Evolutionary conservation across 2,329 filamentous ascomycete genomes (phyloP).

Genomic region (Fusarium secorum): DNA sequence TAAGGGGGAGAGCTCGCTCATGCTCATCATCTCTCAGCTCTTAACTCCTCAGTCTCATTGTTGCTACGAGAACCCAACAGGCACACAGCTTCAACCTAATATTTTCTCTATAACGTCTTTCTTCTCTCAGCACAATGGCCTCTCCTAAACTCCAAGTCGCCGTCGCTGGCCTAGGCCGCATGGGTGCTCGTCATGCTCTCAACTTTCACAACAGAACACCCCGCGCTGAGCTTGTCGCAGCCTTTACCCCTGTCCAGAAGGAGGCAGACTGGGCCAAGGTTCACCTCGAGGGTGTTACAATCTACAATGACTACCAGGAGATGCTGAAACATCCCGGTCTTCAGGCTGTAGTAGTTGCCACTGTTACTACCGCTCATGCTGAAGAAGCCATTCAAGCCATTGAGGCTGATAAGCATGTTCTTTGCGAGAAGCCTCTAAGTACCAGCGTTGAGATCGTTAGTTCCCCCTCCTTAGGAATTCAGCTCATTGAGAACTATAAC

Average conservation of each 20-base stretch:
- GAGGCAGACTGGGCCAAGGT: conserved; percentile 38
- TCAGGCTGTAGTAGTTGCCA: conserved; percentile 39
- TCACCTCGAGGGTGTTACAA: conserved; percentile 35
- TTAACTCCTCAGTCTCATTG: neutral
- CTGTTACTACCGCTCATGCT: conserved; percentile 39
- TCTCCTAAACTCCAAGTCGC: conserved; percentile 38
- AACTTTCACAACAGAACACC: conserved; percentile 40
- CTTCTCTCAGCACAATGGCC: conserved; percentile 21
- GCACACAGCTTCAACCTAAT: neutral
- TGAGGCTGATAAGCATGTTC: conserved; percentile 39
- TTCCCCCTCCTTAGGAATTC: neutral
- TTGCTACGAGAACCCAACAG: neutral
- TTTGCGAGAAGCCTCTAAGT: conserved; percentile 41
- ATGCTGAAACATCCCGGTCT: conserved; percentile 42
- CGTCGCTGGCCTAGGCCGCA: conserved; percentile 39
- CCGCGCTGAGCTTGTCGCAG: conserved; percentile 39
- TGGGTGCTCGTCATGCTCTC: conserved; percentile 41
- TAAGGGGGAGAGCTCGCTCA: conserved; percentile 23
- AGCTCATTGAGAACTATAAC: neutral
- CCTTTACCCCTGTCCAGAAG: conserved; percentile 38
- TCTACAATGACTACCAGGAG: conserved; percentile 39
- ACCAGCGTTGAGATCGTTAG: conserved; percentile 61
- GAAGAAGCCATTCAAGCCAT: conserved; percentile 42
- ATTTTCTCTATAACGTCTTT: neutral
- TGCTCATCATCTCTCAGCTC: neutral